Evolutionary conservation across 1,284 basidiomycete genomes (phyloP), one percentile per base, ranked within the genome.

Genomic region (Irpex sp.): DNA sequence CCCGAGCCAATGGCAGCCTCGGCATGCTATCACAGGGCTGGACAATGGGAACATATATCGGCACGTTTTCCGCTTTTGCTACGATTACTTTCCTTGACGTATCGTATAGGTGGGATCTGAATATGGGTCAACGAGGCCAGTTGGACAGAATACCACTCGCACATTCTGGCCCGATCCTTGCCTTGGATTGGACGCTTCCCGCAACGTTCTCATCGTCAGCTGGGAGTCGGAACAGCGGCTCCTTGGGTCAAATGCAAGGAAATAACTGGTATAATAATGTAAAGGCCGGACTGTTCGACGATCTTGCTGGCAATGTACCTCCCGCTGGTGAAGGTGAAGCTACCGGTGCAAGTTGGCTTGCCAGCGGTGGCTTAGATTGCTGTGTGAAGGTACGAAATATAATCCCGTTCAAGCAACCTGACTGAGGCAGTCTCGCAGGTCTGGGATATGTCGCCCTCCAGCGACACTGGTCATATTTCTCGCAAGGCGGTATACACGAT

Each of bases 361-460:
- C 88, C 0, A 94, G 89, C 67, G 92, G 89, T 5, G 92, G 93
- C 0, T 79, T 94, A 31, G 93, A 96, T 75, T 82, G 87, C 56
- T 88, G 84, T 19, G 92, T 95, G 51, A 94, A 94, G 79, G 92
- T 88, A 65, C 75, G 57, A 11, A 9, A 57, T 19, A 36, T 5
- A 7, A 26, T 37, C 4, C n/a, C 13, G 19, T 37, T 58, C 21
- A 21, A 47, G 19, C 17, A 34, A 5, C 19, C 36, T 56, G 64
- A 62, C 66, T 58, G 0, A 26, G 44, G 58, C 58, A 47, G 11
- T 62, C 38, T 9, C 62, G 13, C 58, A 92, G 90, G 81, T 94
- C 0, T 95, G 93, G 93, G 88, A 94, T 71, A 82, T 94, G 62
- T 81, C 82, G 0, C 74, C 81, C 3, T 76, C 82, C 8, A 78